A percentile compares a stretch with the other conserved stretches of the same genome.
phyloP scores from a whole-genome alignment of 352 stramenopile genomes.

The Globisporangium middletonii region DNA sequence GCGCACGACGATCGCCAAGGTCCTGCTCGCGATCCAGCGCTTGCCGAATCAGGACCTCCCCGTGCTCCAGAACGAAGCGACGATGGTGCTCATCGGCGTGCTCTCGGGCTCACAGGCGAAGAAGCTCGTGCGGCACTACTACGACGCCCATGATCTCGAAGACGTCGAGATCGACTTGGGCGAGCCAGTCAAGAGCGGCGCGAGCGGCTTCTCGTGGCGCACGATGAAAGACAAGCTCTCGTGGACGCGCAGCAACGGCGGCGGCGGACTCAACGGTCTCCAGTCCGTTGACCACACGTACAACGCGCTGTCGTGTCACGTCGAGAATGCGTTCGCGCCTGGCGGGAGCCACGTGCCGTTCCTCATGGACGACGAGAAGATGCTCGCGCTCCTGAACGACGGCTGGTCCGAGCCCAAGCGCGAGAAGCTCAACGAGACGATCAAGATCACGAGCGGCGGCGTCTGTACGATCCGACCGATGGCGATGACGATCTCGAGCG shows the following conservation, averaged over 20 bases:
- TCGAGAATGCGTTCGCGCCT: conserved; percentile 10
- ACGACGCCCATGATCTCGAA: conserved; percentile 36
- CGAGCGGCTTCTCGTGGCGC: conserved; percentile 42
- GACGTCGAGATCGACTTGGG: conserved; percentile 72
- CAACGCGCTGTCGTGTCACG: conserved; percentile 40
- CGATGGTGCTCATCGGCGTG: conserved; percentile 65
- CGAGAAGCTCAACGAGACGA: conserved; percentile 37
- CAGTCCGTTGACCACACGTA: conserved; percentile 66
- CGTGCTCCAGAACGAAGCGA: conserved; percentile 57
- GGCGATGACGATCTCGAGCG: conserved; percentile 77
- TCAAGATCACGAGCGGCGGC: conserved; percentile 69
- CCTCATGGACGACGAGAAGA: conserved; percentile 78
- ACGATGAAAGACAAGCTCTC: conserved; percentile 58
- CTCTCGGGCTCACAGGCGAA: conserved; percentile 51
- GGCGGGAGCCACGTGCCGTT: conserved; percentile 40
- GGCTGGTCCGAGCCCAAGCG: conserved; percentile 57
- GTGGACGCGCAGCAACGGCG: conserved; percentile 25
- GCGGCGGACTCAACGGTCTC: conserved; percentile 58
- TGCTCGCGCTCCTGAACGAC: conserved; percentile 69
- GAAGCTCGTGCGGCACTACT: conserved; percentile 57
- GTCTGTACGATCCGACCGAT: conserved; percentile 68
- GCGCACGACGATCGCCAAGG: conserved; percentile 54
- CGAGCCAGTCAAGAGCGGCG: conserved; percentile 36
- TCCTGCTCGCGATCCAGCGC: conserved; percentile 68
- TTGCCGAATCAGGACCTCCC: conserved; percentile 70